Percentiles rank a stretch among this genome's conserved stretches.
Evolutionary conservation across 163 green algal genomes (phyloP).

Genomic region (Botryococcus braunii): DNA sequence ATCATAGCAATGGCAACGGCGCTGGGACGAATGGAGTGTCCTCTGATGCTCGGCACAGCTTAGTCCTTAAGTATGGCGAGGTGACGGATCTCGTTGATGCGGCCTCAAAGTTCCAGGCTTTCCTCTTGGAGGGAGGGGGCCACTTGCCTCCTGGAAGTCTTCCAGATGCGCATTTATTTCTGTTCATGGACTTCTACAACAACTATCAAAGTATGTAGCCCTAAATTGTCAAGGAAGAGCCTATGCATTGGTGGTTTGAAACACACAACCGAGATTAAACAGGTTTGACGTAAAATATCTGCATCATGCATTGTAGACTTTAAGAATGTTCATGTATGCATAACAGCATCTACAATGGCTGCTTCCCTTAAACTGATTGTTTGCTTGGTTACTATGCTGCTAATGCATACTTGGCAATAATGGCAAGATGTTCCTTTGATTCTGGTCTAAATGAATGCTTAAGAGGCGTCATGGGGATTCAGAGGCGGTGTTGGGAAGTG

Average conservation of each 20-base stretch:
- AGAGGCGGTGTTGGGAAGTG: slow-evolving; percentile 51
- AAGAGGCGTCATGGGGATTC: background rate
- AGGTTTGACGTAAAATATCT: background rate
- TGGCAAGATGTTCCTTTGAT: background rate
- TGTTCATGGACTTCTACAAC: slow-evolving; percentile 78
- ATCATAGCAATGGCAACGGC: too few species aligned
- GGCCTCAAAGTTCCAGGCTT: too few species aligned
- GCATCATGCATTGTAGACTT: background rate
- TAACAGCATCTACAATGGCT: background rate
- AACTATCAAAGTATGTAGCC: slow-evolving; percentile 60
- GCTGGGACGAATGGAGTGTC: too few species aligned
- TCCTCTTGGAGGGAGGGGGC: too few species aligned
- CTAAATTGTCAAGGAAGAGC: background rate
- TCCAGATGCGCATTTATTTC: too few species aligned
- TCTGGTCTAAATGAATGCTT: background rate
- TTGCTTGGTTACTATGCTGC: background rate
- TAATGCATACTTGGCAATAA: background rate
- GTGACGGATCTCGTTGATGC: too few species aligned
- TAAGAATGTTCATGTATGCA: background rate
- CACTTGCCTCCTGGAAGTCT: too few species aligned
- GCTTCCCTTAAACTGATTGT: background rate
- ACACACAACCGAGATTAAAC: background rate
- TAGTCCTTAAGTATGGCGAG: too few species aligned
- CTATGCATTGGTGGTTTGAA: background rate
- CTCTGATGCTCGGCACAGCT: too few species aligned